Evolutionary conservation across 2,329 filamentous ascomycete genomes (phyloP).

Genomic region (Pseudogymnoascus sp.): DNA sequence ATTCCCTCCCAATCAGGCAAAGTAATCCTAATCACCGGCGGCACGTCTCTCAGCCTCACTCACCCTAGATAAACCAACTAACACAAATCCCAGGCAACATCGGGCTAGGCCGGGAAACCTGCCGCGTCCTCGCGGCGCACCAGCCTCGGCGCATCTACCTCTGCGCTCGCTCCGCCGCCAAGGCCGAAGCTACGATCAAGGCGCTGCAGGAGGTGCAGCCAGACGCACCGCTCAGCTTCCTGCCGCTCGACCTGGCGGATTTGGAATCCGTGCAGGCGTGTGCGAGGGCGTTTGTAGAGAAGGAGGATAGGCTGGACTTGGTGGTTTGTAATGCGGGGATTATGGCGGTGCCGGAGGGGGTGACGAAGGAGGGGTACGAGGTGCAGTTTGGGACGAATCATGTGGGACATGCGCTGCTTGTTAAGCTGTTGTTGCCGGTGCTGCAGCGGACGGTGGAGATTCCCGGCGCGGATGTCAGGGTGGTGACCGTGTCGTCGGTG

Average conservation of each 20-base stretch:
- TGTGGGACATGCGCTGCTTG: slow-evolving; percentile 17
- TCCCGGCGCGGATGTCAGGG: slow-evolving; percentile 9
- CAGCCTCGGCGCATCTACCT: slow-evolving; percentile 33
- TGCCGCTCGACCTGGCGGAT: slow-evolving; percentile 22
- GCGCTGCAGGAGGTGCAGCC: slow-evolving; percentile 13
- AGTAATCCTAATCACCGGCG: slow-evolving; percentile 42
- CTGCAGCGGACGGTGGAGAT: slow-evolving; percentile 17
- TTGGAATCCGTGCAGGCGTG: slow-evolving; percentile 34
- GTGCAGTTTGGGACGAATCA: slow-evolving; percentile 23
- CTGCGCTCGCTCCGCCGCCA: slow-evolving; percentile 31
- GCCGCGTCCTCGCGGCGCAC: slow-evolving; percentile 35
- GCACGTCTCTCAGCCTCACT: slow-evolving; percentile 14
- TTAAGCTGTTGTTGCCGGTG: slow-evolving; percentile 13
- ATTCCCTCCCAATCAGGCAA: slow-evolving; percentile 34
- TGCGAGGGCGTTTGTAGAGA: slow-evolving; percentile 30
- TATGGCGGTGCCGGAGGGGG: slow-evolving; percentile 20
- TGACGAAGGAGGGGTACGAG: slow-evolving; percentile 27
- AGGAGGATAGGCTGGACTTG: slow-evolving; percentile 31
- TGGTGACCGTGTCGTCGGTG: slow-evolving; percentile 20
- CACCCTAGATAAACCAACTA: neutral
- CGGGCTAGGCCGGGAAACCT: slow-evolving; percentile 39
- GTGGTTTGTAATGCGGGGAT: slow-evolving; percentile 32
- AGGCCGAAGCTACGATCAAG: slow-evolving; percentile 25
- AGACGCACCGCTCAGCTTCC: slow-evolving; percentile 14
- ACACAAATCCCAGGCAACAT: slow-evolving; percentile 30